These are phyloP conservation scores for Leccinellum albellum DNA, from an alignment of 768 basidiomycete species.

Conservation along the genomic window DNA sequence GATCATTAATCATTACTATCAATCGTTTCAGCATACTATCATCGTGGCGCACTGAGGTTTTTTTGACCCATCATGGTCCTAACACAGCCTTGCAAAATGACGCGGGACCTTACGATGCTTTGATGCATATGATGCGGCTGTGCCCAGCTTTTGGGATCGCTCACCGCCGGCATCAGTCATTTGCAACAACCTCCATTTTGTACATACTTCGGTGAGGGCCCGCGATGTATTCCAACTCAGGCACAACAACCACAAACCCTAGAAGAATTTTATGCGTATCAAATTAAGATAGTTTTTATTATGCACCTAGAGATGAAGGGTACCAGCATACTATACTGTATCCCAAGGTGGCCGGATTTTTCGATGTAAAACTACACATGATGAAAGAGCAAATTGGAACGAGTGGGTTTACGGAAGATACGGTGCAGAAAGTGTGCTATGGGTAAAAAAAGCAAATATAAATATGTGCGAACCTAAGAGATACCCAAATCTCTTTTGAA, in stretches of 20 bases:
- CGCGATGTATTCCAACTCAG: neutral
- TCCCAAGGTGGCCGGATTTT: slow-evolving; percentile 10
- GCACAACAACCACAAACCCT: neutral
- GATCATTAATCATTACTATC: neutral
- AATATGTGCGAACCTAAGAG: slow-evolving; percentile 6
- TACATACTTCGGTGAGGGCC: neutral
- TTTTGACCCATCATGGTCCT: neutral
- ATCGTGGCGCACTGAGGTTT: no score
- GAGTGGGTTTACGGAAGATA: slow-evolving; percentile 5
- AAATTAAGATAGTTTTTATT: slow-evolving; percentile 13
- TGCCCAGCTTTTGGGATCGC: neutral
- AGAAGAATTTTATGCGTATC: slow-evolving; percentile 6
- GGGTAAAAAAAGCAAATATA: neutral
- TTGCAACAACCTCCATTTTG: neutral
- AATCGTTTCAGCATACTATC: neutral
- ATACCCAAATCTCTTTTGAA: slow-evolving; percentile 8
- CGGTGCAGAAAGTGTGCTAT: slow-evolving; percentile 19
- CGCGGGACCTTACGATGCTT: neutral
- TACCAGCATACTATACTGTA: slow-evolving; percentile 10
- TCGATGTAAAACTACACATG: slow-evolving; percentile 23
- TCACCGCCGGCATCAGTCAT: neutral
- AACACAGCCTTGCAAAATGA: neutral
- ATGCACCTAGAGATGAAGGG: slow-evolving; percentile 12
- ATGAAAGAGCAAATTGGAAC: neutral
- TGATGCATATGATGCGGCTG: neutral